phyloP scores from a whole-genome alignment of 352 stramenopile genomes.

The Lagenidium giganteum region DNA sequence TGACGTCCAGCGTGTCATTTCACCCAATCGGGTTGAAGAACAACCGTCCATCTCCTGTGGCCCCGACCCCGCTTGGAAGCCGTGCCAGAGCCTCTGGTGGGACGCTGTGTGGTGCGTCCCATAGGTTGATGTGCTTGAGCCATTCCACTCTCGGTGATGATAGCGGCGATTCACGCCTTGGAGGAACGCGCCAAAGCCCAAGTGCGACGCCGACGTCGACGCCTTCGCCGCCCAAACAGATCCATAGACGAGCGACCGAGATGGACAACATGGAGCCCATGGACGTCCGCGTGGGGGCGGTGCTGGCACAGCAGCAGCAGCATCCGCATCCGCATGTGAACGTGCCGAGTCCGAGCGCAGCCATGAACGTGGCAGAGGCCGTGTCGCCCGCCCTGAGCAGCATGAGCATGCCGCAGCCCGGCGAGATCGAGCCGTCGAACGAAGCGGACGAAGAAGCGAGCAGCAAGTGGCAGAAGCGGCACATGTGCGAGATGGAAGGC shows the following conservation, averaged over 20 bases:
- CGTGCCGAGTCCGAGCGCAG: constrained; percentile 10
- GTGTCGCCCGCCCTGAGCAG: constrained; percentile 13
- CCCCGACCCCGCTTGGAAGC: no score
- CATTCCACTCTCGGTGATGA: constrained; percentile 24
- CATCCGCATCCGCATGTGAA: neutral
- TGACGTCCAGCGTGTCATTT: no score
- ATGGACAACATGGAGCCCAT: constrained; percentile 2
- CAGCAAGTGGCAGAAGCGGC: constrained; percentile 63
- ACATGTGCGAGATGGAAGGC: constrained; percentile 56
- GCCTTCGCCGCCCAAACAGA: no score
- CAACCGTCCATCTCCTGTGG: no score
- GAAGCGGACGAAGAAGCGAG: constrained; percentile 3
- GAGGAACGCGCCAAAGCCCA: constrained; percentile 17
- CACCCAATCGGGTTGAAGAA: no score
- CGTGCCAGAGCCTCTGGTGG: neutral
- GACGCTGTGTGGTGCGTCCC: constrained; percentile 1
- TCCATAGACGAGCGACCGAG: constrained; percentile 5
- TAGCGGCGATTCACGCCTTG: constrained; percentile 21
- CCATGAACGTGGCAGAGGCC: constrained; percentile 18
- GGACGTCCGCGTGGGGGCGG: neutral
- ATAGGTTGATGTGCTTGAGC: constrained; percentile 5
- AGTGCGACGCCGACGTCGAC: no score
- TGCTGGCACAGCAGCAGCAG: neutral
- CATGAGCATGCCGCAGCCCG: neutral
- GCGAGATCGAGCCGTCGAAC: neutral